phyloP scores from a whole-genome alignment of 2,329 filamentous ascomycete species.

The Pyrenophora graminea region DNA sequence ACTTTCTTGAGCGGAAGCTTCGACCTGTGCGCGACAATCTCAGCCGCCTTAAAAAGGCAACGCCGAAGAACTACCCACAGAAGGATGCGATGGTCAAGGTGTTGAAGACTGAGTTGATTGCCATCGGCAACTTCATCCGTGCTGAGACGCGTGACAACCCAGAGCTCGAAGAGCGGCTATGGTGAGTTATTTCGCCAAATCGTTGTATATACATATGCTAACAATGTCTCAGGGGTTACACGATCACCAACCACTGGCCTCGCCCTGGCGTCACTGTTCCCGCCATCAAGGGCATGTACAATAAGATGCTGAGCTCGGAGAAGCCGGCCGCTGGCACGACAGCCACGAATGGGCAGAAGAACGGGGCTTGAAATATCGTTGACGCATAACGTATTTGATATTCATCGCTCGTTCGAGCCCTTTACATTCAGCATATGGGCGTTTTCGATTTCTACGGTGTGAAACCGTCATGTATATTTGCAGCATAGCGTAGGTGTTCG shows the following conservation, averaged over 20 bases:
- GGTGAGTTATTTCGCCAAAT: conserved; percentile 46
- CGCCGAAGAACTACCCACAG: conserved; percentile 64
- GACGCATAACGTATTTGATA: conserved; percentile 3
- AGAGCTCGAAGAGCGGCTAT: conserved; percentile 56
- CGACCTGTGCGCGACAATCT: conserved; percentile 66
- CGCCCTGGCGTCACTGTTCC: conserved; percentile 34
- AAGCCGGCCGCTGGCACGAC: conserved; percentile 28
- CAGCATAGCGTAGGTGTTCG: conserved; percentile 46
- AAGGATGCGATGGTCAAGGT: conserved; percentile 65
- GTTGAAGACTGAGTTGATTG: conserved; percentile 64
- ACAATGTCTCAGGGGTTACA: conserved; percentile 39
- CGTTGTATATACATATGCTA: conserved; percentile 14
- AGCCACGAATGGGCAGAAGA: conserved; percentile 34
- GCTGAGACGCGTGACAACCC: conserved; percentile 50
- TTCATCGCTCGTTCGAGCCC: conserved; percentile 5
- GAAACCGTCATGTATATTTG: conserved; percentile 26
- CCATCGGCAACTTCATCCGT: conserved; percentile 66
- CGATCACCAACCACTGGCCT: conserved; percentile 47
- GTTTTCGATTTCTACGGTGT: conserved; percentile 29
- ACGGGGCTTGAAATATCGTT: conserved; percentile 18
- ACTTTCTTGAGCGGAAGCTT: conserved; percentile 58
- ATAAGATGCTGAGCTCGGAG: conserved; percentile 42
- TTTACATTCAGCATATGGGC: conserved; percentile 23
- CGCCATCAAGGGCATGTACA: conserved; percentile 46
- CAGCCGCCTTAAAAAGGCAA: conserved; percentile 63